Evolutionary conservation across 306 rosid species (phyloP), one percentile per base, ranked within the genome.

Genomic region (Prunus mume): DNA sequence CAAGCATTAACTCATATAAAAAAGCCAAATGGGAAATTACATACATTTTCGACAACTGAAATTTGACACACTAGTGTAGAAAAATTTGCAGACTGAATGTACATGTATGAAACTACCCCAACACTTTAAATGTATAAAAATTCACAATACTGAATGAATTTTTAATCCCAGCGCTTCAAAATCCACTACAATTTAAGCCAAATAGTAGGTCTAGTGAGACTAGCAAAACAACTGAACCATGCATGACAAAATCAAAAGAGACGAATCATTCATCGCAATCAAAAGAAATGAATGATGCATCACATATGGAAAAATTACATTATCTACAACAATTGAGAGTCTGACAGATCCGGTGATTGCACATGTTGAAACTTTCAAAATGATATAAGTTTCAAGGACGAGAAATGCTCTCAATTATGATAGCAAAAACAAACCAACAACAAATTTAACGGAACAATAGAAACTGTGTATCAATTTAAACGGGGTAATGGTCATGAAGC

Each of bases 401-500:
- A 32, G 25, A 27, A 24, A 30, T 30, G 14, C 22, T 30, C 47
- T 65, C 62, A 66, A 22, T 10, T 50, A 75, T 54, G 28, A 50
- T 15, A 38, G 27, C 18, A 6, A 19, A 47, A 74, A 61, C 4
- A 38, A 38, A 60, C 10, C 68, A 14, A 3, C 24, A 52, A 75
- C 19, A 25, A 65, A 75, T 6, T 65, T 54, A 58, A 49, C 9
- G 79, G 13, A 18, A 9, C 32, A 71, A 76, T 5, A 68, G 62
- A 56, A 47, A 71, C 71, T 60, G 66, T 27, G 62, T 32, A 46
- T 69, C 64, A 78, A 74, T 55, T 67, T 60, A 73, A 71, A 77
- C 47, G 27, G 84, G 72, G 78, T 47, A 30, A 54, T 19, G 47
- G 58, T 72, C 75, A 20, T 28, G 43, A 78, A 86, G 79, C 58